Base-by-base conservation (phyloP, 441 rosid species). In the Jatropha multifida region DNA sequence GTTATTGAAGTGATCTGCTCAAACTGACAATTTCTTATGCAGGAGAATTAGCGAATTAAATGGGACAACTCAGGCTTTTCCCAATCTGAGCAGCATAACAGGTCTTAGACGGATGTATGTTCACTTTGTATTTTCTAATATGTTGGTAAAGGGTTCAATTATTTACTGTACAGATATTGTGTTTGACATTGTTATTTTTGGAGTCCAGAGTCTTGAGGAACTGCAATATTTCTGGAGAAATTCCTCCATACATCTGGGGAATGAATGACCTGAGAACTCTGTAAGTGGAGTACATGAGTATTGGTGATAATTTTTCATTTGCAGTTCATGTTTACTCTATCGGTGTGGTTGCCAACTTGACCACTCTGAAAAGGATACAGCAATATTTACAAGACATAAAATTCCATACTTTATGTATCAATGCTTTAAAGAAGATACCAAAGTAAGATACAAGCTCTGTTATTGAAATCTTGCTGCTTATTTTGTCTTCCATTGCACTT, bases 241-340 rank as follows among this genome's bases (percentile, higher is more conserved):
- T 83, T 10, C 85, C 85, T n/a, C 11, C 40, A 7, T 77, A 83
- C 37, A 64, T 83, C 20, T 75, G 83, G 85, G 48, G 18, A 65
- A 38, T 77, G 77, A 54, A 52, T 42, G 11, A 14, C 0, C 72
- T 80, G 42, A 46, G 23, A 32, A 7, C 67, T 52, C 54, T 83
- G 85, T 83, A 42, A 83, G 85, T 74, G 26, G 2, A n/a, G 27
- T 52, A 15, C n/a, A 65, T 49, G 5, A 68, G 10, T 5, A 20
- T 2, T 67, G n/a, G 11, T 65, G 5, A 64, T 17, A 40, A 18
- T 4, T 7, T 64, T 7, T 0, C 0, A 37, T 37, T 18, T 18
- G 1, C 27, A 26, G 4, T 56, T 56, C 12, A 56, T 20, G 3
- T 56, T 56, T 56, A 17, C 27, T 56, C 18, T n/a, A 56, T 56